These are phyloP conservation scores for Strigomonas oncopelti DNA, from an alignment of 208 protist species.

Conservation along the genomic window DNA sequence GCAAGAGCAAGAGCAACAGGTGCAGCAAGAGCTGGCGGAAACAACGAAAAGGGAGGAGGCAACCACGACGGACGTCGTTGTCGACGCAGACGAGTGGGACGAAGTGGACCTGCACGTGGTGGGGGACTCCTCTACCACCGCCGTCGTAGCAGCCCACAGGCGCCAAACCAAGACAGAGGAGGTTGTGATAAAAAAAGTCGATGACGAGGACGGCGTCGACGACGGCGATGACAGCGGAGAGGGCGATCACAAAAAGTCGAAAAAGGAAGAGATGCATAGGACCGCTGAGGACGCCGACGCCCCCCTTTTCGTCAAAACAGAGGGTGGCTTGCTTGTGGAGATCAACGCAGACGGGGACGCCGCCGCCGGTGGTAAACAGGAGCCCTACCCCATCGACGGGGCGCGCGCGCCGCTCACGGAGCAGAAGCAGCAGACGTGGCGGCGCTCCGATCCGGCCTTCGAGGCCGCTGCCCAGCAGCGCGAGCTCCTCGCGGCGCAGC, in stretches of 20 bases:
- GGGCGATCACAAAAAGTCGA: no score
- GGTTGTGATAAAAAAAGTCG: constrained; percentile 20
- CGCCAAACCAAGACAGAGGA: not conserved
- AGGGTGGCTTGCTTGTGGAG: not conserved
- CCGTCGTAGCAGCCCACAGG: no score
- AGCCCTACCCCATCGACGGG: constrained; percentile 30
- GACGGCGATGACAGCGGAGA: no score
- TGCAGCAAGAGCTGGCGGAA: not conserved
- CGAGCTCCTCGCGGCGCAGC: constrained; percentile 65
- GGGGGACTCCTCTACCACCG: constrained; percentile 23
- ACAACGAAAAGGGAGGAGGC: not conserved
- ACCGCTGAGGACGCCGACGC: constrained; percentile 4
- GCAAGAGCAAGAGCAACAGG: constrained; percentile 1
- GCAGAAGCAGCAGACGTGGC: constrained; percentile 38
- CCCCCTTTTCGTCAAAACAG: constrained; percentile 16
- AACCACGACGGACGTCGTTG: constrained; percentile 10
- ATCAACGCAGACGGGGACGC: not conserved
- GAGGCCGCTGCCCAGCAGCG: constrained; percentile 70
- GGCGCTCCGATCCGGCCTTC: constrained; percentile 53
- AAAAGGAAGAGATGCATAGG: constrained; percentile 1
- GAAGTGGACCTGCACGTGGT: constrained; percentile 68
- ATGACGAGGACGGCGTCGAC: constrained; percentile 18
- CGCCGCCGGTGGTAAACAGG: not conserved
- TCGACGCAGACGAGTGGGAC: constrained; percentile 80
- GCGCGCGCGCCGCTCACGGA: constrained; percentile 53